phyloP scores from a whole-genome alignment of 805 yeast species.

The Yarrowia sp. region DNA sequence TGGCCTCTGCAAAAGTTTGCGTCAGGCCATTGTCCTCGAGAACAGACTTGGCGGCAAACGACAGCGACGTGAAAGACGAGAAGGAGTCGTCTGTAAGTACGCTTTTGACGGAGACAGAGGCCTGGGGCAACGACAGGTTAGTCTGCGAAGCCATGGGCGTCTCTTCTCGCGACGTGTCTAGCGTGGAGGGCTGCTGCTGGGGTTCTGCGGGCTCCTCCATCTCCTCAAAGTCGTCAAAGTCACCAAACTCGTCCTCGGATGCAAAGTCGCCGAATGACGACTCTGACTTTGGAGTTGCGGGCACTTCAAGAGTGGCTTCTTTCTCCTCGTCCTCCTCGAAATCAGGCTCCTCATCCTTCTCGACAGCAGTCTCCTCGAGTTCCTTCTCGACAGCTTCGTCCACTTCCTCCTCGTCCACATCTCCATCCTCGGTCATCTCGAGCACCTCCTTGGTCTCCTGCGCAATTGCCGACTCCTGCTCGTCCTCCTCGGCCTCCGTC shows the following conservation, averaged over 20 bases:
- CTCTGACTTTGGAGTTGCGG: no score
- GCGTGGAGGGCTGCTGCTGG: background rate
- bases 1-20: background rate
- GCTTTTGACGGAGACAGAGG: background rate
- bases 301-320: no score
- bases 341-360: background rate
- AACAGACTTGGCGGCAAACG: constrained; percentile 1
- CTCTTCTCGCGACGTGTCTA: constrained; percentile 4
- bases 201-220: constrained; percentile 30
- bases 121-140: background rate
- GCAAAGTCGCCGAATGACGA: constrained; percentile 15
- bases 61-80: background rate
- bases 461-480: background rate
- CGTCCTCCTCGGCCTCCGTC: no score
- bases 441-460: background rate
- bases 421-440: background rate
- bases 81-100: background rate
- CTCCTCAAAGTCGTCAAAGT: constrained; percentile 41
- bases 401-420: background rate
- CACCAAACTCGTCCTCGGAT: constrained; percentile 36
- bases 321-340: background rate
- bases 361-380: background rate
- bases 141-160: constrained; percentile 6
- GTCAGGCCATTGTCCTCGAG: constrained; percentile 1
- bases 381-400: background rate